Evolutionary conservation across 352 stramenopile species (phyloP).

Genomic region (Globisporangium mamillatum): DNA sequence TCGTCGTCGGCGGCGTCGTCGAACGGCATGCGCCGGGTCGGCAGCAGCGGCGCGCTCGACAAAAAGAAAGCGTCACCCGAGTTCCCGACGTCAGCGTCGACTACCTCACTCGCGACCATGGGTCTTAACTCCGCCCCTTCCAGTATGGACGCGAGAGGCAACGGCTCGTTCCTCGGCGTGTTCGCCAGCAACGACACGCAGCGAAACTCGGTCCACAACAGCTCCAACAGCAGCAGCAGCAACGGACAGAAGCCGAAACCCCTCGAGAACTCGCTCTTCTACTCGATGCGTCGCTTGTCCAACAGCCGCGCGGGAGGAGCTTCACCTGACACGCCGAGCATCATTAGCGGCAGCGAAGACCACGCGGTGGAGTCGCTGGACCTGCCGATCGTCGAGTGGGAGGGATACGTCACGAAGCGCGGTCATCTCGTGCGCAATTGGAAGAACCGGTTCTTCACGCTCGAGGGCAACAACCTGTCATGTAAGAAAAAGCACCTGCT

Average conservation of each 20-base stretch:
- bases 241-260: slow-evolving; percentile 39
- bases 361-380: slow-evolving; percentile 76
- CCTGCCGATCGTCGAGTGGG: slow-evolving; percentile 85
- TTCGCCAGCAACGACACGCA: not conserved
- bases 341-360: slow-evolving; percentile 33
- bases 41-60: slow-evolving; percentile 64
- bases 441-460: slow-evolving; percentile 86
- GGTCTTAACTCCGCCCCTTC: slow-evolving; percentile 5
- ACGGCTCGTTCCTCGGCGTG: slow-evolving; percentile 12
- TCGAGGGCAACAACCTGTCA: slow-evolving; percentile 83
- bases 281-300: slow-evolving; percentile 44
- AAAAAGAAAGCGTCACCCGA: slow-evolving; percentile 27
- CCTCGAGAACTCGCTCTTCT: slow-evolving; percentile 46
- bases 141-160: slow-evolving; percentile 13
- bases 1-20: slow-evolving; percentile 14
- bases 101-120: slow-evolving; percentile 57
- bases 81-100: slow-evolving; percentile 50
- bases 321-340: slow-evolving; percentile 8
- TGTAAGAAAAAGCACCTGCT: slow-evolving; percentile 31
- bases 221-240: slow-evolving; percentile 42
- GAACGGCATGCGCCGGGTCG: slow-evolving; percentile 58
- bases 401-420: slow-evolving; percentile 89
- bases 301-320: slow-evolving; percentile 34
- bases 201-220: slow-evolving; percentile 31
- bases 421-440: slow-evolving; percentile 86